phyloP scores from a whole-genome alignment of 305 asterid species.

The Fraxinus latifolia region DNA sequence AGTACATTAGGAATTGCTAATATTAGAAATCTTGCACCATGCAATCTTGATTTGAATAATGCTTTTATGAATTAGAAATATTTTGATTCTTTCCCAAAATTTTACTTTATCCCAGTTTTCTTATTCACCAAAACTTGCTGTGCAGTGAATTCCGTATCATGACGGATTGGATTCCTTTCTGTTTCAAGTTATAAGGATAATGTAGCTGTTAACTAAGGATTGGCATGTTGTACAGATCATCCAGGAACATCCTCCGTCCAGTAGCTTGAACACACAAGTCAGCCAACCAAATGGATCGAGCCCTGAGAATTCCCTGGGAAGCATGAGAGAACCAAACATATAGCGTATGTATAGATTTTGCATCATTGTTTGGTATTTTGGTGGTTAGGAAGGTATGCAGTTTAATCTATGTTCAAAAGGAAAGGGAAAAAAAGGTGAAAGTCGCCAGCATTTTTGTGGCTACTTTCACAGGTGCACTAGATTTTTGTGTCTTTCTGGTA shows the following conservation, averaged over 20 bases:
- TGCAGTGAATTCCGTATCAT: not conserved
- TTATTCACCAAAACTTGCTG: not conserved
- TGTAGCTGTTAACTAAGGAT: not conserved
- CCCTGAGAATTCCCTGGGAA: slow-evolving; percentile 15
- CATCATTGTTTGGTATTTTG: not conserved
- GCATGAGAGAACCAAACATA: slow-evolving; percentile 12
- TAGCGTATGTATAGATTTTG: not conserved
- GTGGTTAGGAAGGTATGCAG: not conserved
- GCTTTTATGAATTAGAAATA: not conserved
- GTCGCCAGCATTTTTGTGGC: not conserved
- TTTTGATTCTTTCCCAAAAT: not conserved
- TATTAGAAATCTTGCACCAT: not conserved
- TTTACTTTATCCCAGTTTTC: not conserved
- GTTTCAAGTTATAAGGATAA: not conserved
- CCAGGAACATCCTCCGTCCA: slow-evolving; percentile 29
- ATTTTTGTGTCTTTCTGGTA: not conserved
- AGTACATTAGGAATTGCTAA: not conserved
- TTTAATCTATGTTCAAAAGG: not conserved
- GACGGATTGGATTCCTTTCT: not conserved
- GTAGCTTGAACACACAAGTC: slow-evolving; percentile 27
- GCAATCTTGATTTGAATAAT: not conserved
- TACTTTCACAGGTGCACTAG: not conserved
- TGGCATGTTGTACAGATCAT: not conserved
- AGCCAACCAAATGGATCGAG: slow-evolving; percentile 22
- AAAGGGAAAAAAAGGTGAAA: not conserved